Conservation (phyloP, 306 rosid species). For the Cucumis cinereus region DNA sequence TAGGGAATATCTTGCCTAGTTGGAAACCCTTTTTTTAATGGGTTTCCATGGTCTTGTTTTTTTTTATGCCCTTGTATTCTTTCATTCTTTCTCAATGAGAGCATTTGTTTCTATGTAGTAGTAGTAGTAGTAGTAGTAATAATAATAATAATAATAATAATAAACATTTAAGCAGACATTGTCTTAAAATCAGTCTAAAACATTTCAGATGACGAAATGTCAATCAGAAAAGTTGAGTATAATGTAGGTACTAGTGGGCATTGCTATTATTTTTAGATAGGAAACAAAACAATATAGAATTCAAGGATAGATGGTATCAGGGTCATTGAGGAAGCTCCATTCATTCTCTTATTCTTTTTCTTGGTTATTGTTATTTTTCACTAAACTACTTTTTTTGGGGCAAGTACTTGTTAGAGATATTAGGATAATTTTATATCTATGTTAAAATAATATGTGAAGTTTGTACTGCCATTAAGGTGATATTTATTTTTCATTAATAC, state of each 20-base stretch:
- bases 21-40: no score
- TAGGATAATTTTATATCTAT: not conserved
- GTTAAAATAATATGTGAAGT: not conserved
- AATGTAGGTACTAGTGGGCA: not conserved
- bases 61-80: no score
- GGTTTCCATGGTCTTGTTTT: no score
- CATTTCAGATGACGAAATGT: not conserved
- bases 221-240: not conserved
- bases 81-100: no score
- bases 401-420: not conserved
- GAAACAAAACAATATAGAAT: not conserved
- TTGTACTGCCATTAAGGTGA: not conserved
- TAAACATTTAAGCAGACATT: not conserved
- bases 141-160: not conserved
- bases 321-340: not conserved
- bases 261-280: not conserved
- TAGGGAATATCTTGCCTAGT: no score
- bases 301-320: not conserved
- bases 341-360: not conserved
- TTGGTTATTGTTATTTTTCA: not conserved
- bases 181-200: not conserved
- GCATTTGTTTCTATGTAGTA: no score
- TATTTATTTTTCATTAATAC: constrained; percentile 17
- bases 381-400: not conserved
- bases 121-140: no score